A percentile compares a stretch with the other conserved stretches of the same genome.
Conservation (phyloP, 2,329 filamentous ascomycete genomes). For the Aspergillus transmontanensis region DNA sequence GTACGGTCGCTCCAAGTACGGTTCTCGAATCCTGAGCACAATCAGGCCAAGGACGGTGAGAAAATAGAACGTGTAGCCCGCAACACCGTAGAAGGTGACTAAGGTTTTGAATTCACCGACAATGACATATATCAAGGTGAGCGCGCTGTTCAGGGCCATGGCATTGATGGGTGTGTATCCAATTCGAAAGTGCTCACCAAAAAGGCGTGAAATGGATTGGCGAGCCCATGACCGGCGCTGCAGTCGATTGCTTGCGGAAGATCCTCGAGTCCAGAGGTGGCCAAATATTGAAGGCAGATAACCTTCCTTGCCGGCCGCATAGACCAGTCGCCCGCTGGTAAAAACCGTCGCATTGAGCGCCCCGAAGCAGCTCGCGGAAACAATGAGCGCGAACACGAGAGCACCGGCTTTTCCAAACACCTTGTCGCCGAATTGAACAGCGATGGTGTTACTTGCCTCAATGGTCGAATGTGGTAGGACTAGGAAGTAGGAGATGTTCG, state of each 20-base stretch:
- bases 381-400: conserved; percentile 82
- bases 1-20: conserved; percentile 85
- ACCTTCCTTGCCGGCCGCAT: conserved; percentile 91
- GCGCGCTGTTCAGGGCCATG: conserved; percentile 73
- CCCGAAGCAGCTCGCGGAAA: conserved; percentile 89
- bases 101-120: conserved; percentile 91
- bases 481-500: conserved; percentile 92
- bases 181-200: conserved; percentile 77
- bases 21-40: conserved; percentile 83
- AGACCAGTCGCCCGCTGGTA: conserved; percentile 87
- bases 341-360: conserved; percentile 94
- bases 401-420: conserved; percentile 86
- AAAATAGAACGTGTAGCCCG: conserved; percentile 97
- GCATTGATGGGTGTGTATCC: conserved; percentile 96
- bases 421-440: conserved; percentile 85
- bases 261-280: conserved; percentile 69
- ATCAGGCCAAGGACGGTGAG: conserved; percentile 91
- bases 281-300: conserved; percentile 86
- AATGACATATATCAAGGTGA: conserved; percentile 77
- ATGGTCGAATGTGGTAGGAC: conserved; percentile 81
- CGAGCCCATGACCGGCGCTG: conserved; percentile 57
- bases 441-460: conserved; percentile 90
- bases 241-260: conserved; percentile 36
- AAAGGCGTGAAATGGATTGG: conserved; percentile 61
- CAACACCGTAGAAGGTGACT: conserved; percentile 95